These are phyloP conservation scores for Rugosomyces carneus DNA, from an alignment of 1,284 basidiomycete species.

Conservation along the genomic window DNA sequence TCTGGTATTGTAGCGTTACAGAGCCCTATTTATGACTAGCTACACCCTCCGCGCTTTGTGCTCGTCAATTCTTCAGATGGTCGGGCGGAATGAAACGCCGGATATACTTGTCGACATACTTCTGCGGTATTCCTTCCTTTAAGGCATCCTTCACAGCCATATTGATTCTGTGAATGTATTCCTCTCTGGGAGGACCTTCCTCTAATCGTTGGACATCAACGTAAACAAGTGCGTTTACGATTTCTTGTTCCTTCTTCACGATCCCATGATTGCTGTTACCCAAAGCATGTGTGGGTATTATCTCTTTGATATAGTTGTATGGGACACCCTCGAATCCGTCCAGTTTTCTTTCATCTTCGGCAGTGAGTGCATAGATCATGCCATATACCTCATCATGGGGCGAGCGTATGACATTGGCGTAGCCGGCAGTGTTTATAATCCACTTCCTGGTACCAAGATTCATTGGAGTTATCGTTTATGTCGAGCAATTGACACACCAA, in stretches of 20 bases:
- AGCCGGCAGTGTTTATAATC: constrained; percentile 38
- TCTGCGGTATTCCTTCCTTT: constrained; percentile 29
- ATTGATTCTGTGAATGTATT: constrained; percentile 41
- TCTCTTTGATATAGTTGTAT: constrained; percentile 24
- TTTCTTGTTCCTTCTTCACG: background rate
- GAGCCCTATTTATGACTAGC: background rate
- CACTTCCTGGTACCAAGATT: constrained; percentile 30
- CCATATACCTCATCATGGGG: constrained; percentile 35
- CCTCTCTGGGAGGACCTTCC: constrained; percentile 27
- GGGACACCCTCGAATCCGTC: constrained; percentile 32
- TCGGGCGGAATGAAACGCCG: constrained; percentile 32
- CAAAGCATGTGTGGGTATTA: constrained; percentile 17
- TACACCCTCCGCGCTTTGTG: background rate
- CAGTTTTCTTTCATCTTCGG: constrained; percentile 25
- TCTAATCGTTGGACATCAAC: constrained; percentile 27
- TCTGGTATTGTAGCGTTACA: background rate
- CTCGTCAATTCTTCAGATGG: constrained; percentile 3
- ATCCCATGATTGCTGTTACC: constrained; percentile 2
- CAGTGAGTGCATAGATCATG: constrained; percentile 33
- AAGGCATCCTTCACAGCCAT: constrained; percentile 34
- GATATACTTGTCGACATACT: constrained; percentile 37
- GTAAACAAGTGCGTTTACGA: constrained; percentile 31
- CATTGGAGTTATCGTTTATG: background rate
- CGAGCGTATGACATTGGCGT: constrained; percentile 37
- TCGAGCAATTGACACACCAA: constrained; percentile 27